Percentiles rank a stretch among this genome's conserved stretches.
Evolutionary conservation across 768 basidiomycete genomes (phyloP).

Genomic region (Kwoniella europaea): DNA sequence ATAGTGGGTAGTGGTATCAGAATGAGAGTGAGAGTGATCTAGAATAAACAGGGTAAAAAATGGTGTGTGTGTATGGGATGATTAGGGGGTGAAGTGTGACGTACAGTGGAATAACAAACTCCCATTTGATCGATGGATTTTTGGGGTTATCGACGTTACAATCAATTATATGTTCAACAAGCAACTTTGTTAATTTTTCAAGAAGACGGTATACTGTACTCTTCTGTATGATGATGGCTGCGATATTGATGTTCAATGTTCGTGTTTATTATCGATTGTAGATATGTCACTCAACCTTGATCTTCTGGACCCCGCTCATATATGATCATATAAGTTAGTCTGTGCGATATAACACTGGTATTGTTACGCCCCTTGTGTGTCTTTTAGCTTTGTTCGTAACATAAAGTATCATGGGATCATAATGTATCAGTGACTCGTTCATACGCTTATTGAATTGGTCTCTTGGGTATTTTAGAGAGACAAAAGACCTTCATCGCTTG

Average conservation of each 20-base stretch:
- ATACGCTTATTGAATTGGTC: too few species aligned
- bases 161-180: background rate
- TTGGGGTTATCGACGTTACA: background rate
- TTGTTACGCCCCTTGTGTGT: background rate
- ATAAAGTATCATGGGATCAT: background rate
- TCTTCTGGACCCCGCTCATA: background rate
- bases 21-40: background rate
- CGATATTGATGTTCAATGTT: background rate
- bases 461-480: background rate
- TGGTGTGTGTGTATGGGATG: background rate
- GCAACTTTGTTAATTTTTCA: too few species aligned
- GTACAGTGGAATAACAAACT: slow-evolving; percentile 25
- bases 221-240: background rate
- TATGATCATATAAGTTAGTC: background rate
- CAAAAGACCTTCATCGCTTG: background rate
- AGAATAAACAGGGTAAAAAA: background rate
- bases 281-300: slow-evolving; percentile 5
- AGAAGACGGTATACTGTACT: too few species aligned
- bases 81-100: background rate
- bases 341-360: background rate
- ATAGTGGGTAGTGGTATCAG: too few species aligned
- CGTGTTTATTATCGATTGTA: background rate
- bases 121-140: slow-evolving; percentile 12
- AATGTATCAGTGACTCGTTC: too few species aligned
- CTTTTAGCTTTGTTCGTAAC: background rate